Evolutionary conservation across 1,139 yeast genomes (phyloP).

Genomic region (Lodderomyces parapsilosis): DNA sequence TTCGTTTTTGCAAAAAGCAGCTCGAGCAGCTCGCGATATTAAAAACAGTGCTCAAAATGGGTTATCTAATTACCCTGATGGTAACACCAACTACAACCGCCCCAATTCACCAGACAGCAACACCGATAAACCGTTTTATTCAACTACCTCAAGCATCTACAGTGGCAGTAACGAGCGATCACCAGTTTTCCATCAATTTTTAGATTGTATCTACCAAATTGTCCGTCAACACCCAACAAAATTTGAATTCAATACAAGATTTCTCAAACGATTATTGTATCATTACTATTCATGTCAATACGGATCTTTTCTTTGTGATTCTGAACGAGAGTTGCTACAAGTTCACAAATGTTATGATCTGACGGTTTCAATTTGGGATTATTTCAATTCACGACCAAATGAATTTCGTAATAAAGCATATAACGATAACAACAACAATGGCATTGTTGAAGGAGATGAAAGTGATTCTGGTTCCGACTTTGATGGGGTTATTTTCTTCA

Average conservation of each 20-base stretch:
- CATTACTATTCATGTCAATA: slow-evolving; percentile 93
- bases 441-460: too few species aligned
- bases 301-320: slow-evolving; percentile 82
- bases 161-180: slow-evolving; percentile 55
- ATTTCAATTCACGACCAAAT: slow-evolving; percentile 71
- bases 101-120: slow-evolving; percentile 11
- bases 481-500: slow-evolving; percentile 61
- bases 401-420: slow-evolving; percentile 66
- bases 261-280: slow-evolving; percentile 76
- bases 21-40: slow-evolving; percentile 44
- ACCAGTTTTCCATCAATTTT: slow-evolving; percentile 90
- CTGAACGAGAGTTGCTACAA: slow-evolving; percentile 56
- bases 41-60: slow-evolving; percentile 36
- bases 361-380: slow-evolving; percentile 91
- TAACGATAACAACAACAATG: slow-evolving; percentile 15
- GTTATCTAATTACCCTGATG: slow-evolving; percentile 8
- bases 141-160: slow-evolving; percentile 23
- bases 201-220: slow-evolving; percentile 85
- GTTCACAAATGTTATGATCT: slow-evolving; percentile 35
- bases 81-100: too few species aligned
- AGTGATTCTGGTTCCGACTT: slow-evolving; percentile 27
- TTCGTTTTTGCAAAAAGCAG: slow-evolving; percentile 38
- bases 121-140: slow-evolving; percentile 13
- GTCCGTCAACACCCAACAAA: slow-evolving; percentile 64
- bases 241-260: slow-evolving; percentile 89